Evolutionary conservation across 805 yeast genomes (phyloP).

Genomic region (Candida ficus): DNA sequence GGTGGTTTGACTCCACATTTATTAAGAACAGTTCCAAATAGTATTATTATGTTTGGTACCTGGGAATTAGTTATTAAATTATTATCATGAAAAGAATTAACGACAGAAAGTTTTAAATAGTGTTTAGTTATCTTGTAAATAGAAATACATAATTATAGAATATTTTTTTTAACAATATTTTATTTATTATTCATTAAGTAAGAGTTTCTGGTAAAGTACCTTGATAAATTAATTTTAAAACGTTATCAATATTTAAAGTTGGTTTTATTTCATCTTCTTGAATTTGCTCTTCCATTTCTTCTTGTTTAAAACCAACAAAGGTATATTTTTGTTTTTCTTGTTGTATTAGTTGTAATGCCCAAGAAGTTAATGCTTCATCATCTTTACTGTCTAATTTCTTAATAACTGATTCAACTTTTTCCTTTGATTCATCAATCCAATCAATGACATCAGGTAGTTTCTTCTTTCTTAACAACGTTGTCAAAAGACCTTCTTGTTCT

Average conservation of each 20-base stretch:
- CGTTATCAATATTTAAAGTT: conserved; percentile 17
- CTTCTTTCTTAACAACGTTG: conserved; percentile 83
- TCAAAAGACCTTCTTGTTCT: conserved; percentile 74
- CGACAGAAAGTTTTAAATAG: background rate
- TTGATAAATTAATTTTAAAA: conserved; percentile 40
- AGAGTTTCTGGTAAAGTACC: conserved; percentile 28
- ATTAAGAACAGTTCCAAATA: conserved; percentile 94
- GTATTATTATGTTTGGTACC: conserved; percentile 98
- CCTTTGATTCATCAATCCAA: conserved; percentile 60
- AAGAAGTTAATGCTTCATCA: conserved; percentile 65
- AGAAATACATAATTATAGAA: no score
- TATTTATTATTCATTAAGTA: background rate
- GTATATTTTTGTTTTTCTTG: conserved; percentile 50
- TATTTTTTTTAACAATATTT: no score
- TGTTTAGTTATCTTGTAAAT: conserved; percentile 1
- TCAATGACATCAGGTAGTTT: conserved; percentile 85
- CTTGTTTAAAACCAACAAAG: conserved; percentile 54
- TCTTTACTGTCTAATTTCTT: conserved; percentile 21
- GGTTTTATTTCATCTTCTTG: conserved; percentile 9
- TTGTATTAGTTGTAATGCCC: conserved; percentile 57
- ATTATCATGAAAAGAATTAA: conserved; percentile 30
- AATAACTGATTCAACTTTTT: conserved; percentile 16
- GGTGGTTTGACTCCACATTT: conserved; percentile 98
- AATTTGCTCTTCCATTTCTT: conserved; percentile 33
- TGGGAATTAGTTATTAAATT: conserved; percentile 81